phyloP scores from a whole-genome alignment of 495 filamentous ascomycete genomes.

The Neurospora sp. region DNA sequence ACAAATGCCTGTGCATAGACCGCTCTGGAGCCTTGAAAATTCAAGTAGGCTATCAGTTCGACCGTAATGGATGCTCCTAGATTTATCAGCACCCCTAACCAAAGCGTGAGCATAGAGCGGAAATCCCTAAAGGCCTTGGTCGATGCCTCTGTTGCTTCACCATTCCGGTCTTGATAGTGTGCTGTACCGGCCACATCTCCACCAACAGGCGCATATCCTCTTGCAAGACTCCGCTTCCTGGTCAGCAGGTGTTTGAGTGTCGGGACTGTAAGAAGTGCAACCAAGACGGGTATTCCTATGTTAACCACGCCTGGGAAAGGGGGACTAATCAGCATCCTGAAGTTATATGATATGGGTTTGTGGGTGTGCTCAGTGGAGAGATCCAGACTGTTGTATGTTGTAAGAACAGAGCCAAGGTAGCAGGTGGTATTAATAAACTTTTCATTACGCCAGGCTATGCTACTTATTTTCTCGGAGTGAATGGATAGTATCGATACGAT shows the following conservation, averaged over 20 bases:
- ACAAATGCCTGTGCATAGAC: not conserved
- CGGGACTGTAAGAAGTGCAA: slow-evolving; percentile 9
- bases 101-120: slow-evolving; percentile 26
- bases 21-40: not conserved
- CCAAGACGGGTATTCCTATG: not conserved
- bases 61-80: slow-evolving; percentile 21
- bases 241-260: not conserved
- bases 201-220: not conserved
- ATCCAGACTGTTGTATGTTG: not conserved
- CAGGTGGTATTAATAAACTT: not conserved
- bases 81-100: slow-evolving; percentile 25
- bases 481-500: not conserved
- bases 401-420: not conserved
- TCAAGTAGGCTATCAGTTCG: slow-evolving; percentile 7
- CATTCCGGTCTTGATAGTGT: slow-evolving; percentile 44
- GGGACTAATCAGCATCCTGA: slow-evolving; percentile 6
- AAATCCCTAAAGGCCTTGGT: slow-evolving; percentile 31
- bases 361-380: not conserved
- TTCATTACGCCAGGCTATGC: not conserved
- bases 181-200: slow-evolving; percentile 1
- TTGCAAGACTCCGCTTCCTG: not conserved
- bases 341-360: not conserved
- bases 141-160: slow-evolving; percentile 40
- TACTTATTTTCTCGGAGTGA: not conserved
- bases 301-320: slow-evolving; percentile 3